Evolutionary conservation across 257 asterid species (phyloP).

Genomic region (Solanum sejunctum): DNA sequence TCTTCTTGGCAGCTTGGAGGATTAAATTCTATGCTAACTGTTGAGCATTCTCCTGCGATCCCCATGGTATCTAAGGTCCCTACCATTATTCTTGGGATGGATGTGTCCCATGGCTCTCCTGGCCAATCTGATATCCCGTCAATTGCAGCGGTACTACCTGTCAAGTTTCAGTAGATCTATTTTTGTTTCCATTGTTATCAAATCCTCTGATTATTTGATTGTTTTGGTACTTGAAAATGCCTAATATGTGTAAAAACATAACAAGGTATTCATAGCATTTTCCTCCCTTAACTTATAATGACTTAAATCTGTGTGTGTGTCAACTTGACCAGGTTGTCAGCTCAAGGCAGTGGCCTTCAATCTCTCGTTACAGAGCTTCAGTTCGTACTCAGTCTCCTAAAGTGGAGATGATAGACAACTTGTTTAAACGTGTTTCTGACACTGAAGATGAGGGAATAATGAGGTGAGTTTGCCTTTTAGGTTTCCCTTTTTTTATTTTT

Average conservation of each 20-base stretch:
- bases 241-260: not conserved
- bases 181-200: not conserved
- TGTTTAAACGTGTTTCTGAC: conserved; percentile 56
- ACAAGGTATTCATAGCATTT: not conserved
- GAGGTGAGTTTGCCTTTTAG: conserved; percentile 24
- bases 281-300: not conserved
- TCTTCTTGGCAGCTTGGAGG: conserved; percentile 67
- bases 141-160: conserved; percentile 65
- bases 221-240: not conserved
- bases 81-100: conserved; percentile 85
- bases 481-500: not conserved
- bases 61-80: conserved; percentile 69
- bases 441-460: conserved; percentile 76
- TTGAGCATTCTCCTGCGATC: conserved; percentile 49
- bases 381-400: conserved; percentile 92
- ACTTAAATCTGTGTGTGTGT: not conserved
- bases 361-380: conserved; percentile 76
- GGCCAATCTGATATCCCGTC: conserved; percentile 93
- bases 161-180: not conserved
- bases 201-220: not conserved
- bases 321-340: conserved; percentile 59
- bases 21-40: conserved; percentile 53
- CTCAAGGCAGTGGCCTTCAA: conserved; percentile 88
- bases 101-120: conserved; percentile 95
- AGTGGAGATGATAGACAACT: conserved; percentile 79